These are phyloP conservation scores for Rhododendron simsii DNA, from an alignment of 148 eudicot genomes.

Conservation along the genomic window DNA sequence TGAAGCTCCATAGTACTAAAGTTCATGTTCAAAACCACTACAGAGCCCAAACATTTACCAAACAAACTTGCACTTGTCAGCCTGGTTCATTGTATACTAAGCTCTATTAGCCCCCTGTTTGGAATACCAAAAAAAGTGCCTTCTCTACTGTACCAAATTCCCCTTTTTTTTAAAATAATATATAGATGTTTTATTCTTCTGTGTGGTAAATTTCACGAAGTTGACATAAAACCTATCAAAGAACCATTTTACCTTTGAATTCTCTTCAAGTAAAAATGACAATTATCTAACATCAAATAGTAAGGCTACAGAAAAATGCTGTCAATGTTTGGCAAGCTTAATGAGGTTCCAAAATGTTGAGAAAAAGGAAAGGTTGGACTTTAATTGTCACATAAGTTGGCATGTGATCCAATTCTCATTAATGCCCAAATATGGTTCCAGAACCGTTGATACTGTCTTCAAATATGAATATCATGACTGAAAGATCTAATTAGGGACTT, in stretches of 20 bases:
- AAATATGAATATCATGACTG: neutral
- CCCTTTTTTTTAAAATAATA: neutral
- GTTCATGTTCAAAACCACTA: neutral
- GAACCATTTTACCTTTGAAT: neutral
- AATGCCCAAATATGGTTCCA: neutral
- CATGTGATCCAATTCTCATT: neutral
- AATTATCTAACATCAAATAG: neutral
- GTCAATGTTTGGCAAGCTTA: neutral
- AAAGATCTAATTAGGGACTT: neutral
- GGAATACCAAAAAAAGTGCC: neutral
- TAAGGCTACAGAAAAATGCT: neutral
- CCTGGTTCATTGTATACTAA: neutral
- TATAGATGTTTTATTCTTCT: neutral
- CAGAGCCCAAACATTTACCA: neutral
- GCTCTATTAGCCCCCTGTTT: neutral
- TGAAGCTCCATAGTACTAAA: neutral
- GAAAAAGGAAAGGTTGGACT: neutral
- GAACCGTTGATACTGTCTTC: neutral
- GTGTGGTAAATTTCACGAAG: neutral
- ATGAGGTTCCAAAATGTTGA: neutral
- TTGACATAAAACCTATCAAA: neutral
- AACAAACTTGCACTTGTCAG: neutral
- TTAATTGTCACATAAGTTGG: neutral
- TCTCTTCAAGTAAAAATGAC: neutral
- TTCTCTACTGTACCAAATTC: neutral